Evolutionary conservation across 805 yeast species (phyloP), one percentile per base, ranked within the genome.

Genomic region (Metschnikowia lochheadii): DNA sequence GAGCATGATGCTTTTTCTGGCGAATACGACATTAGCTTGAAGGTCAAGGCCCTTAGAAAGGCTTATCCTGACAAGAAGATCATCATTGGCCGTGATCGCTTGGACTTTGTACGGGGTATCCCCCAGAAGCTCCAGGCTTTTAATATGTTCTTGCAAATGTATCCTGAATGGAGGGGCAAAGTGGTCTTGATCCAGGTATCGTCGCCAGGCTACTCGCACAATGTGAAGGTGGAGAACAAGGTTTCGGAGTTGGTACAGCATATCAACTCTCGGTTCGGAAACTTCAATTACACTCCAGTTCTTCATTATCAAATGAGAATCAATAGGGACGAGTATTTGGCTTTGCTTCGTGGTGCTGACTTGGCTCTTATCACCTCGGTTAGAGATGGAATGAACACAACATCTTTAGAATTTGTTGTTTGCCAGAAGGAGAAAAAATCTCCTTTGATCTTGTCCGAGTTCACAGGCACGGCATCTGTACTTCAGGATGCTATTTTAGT

Each of bases 301-400:
- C 87, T 89, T 60, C 97, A 92, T 66, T 94, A 89, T 69, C 95
- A 91, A 62, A 87, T 89, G 81, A 81, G 95, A 60, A 81, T 94
- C 55, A 89, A 85, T 34, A 84, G 85, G 56, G 94, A 86, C 51
- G 98, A 92, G 67, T 94, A 94, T 67, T 75, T 87, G 52, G 97
- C 98, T 0, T 71, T 94, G 44, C 72, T 94, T 49, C 77, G 96
- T 55, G 91, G 82, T 14, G 98, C 98, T 0, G 97, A 94, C 63
- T 72, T 94, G 57, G 91, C 96, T 29, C 69, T 94, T 49, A 87
- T 90, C 55, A 89, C 97, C 0, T 84, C 96, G 2, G 84, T 92
- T 29, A 82, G 99, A 64, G 99, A 94, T 66, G 97, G 97, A 50
- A 90, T 92, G 86, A 92, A 90, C 70, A 89, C 97, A 4, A 94